These are phyloP conservation scores for Colletotrichum aenigma DNA, from an alignment of 2,329 filamentous ascomycete species.

Conservation along the genomic window DNA sequence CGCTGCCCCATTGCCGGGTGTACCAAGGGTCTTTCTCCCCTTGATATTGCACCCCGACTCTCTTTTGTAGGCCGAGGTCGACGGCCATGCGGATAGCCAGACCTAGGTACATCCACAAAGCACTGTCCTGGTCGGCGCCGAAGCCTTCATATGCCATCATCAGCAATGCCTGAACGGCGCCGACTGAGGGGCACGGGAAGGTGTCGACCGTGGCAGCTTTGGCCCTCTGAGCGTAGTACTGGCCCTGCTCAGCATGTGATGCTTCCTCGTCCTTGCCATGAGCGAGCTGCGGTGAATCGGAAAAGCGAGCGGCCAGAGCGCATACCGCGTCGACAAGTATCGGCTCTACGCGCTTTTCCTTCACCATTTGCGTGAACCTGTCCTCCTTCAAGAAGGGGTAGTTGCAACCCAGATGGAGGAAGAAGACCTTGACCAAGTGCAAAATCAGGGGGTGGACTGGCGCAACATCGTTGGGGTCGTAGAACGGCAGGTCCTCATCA, in stretches of 20 bases:
- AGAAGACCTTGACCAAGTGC: constrained; percentile 80
- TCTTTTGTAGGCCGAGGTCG: constrained; percentile 81
- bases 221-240: constrained; percentile 80
- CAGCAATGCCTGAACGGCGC: constrained; percentile 82
- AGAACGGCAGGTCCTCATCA: constrained; percentile 68
- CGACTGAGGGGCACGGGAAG: constrained; percentile 81
- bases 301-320: constrained; percentile 81
- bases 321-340: constrained; percentile 89
- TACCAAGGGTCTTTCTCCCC: constrained; percentile 57
- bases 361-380: constrained; percentile 75
- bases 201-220: constrained; percentile 84
- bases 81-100: constrained; percentile 84
- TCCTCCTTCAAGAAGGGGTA: constrained; percentile 81
- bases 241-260: constrained; percentile 71
- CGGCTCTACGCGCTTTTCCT: constrained; percentile 80
- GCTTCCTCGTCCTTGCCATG: constrained; percentile 53
- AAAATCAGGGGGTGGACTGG: constrained; percentile 78
- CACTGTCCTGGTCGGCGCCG: constrained; percentile 85
- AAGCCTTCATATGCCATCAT: constrained; percentile 90
- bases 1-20: constrained; percentile 43
- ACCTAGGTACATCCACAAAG: constrained; percentile 92
- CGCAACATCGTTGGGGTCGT: constrained; percentile 73
- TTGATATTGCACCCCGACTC: constrained; percentile 72
- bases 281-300: constrained; percentile 58
- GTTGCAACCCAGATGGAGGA: constrained; percentile 81